Evolutionary conservation across 2,329 filamentous ascomycete species (phyloP).

Genomic region (Aureobasidium sp.): DNA sequence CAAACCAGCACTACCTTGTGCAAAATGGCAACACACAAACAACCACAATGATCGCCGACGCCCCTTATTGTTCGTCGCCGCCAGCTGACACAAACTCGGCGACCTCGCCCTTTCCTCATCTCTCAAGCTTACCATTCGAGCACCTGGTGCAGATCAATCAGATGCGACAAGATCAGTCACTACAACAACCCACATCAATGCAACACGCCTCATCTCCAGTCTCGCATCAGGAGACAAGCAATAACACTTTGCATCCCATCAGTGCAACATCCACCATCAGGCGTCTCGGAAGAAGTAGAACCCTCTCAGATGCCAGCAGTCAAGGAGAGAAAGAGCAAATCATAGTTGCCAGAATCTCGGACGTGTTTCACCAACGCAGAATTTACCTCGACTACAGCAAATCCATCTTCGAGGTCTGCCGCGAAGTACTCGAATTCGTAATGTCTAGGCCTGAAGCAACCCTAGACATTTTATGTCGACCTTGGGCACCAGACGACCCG

Average conservation of each 20-base stretch:
- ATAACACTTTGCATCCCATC: neutral
- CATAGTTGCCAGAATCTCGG: neutral
- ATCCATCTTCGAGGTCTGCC: constrained; percentile 14
- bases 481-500: constrained; percentile 11
- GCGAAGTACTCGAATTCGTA: constrained; percentile 13
- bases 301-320: neutral
- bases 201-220: neutral
- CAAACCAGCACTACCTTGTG: neutral
- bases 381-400: constrained; percentile 15
- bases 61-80: neutral
- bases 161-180: neutral
- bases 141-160: neutral
- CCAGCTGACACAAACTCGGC: neutral
- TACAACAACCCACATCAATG: neutral
- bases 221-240: neutral
- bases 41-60: neutral
- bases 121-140: neutral
- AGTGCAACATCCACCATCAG: neutral
- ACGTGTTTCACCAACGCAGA: neutral
- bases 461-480: constrained; percentile 14
- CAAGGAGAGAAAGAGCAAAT: neutral
- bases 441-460: neutral
- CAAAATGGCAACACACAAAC: neutral
- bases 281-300: neutral
- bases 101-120: neutral